These are phyloP conservation scores for Fonsecaea pugnacius DNA, from an alignment of 2,329 filamentous ascomycete species.

Conservation along the genomic window DNA sequence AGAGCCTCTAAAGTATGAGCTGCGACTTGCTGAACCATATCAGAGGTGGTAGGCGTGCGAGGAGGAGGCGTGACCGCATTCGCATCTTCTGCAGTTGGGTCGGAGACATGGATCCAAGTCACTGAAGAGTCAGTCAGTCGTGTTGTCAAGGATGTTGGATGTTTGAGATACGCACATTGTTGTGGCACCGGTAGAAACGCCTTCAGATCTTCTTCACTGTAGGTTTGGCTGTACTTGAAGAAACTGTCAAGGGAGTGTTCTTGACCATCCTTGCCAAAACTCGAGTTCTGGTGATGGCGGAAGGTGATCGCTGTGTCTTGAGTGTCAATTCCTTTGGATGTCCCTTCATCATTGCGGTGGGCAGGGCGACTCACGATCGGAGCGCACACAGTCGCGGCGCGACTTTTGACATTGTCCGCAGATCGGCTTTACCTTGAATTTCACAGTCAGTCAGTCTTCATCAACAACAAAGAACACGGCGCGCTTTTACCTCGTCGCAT, in stretches of 20 bases:
- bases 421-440: slow-evolving; percentile 25
- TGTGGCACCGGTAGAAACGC: slow-evolving; percentile 32
- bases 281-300: slow-evolving; percentile 68
- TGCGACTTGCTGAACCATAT: slow-evolving; percentile 31
- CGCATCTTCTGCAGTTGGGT: slow-evolving; percentile 29
- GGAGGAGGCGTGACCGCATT: slow-evolving; percentile 20
- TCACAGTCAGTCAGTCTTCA: slow-evolving; percentile 8
- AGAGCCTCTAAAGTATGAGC: slow-evolving; percentile 31
- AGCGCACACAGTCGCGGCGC: slow-evolving; percentile 31
- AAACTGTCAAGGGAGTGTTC: slow-evolving; percentile 25
- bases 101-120: slow-evolving; percentile 30
- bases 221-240: slow-evolving; percentile 32
- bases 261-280: slow-evolving; percentile 23
- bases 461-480: slow-evolving; percentile 10
- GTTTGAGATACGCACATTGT: slow-evolving; percentile 19
- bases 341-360: neutral
- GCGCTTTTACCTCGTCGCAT: slow-evolving; percentile 36
- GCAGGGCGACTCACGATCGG: slow-evolving; percentile 29
- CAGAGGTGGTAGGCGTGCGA: slow-evolving; percentile 18
- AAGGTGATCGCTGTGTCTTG: slow-evolving; percentile 60
- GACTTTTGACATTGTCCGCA: slow-evolving; percentile 37
- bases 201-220: slow-evolving; percentile 24
- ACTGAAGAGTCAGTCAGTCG: slow-evolving; percentile 23
- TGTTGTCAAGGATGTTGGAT: neutral
- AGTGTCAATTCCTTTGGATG: slow-evolving; percentile 6